Evolutionary conservation across 2,329 filamentous ascomycete species (phyloP).

Genomic region (Ascochyta clinopodiicola): DNA sequence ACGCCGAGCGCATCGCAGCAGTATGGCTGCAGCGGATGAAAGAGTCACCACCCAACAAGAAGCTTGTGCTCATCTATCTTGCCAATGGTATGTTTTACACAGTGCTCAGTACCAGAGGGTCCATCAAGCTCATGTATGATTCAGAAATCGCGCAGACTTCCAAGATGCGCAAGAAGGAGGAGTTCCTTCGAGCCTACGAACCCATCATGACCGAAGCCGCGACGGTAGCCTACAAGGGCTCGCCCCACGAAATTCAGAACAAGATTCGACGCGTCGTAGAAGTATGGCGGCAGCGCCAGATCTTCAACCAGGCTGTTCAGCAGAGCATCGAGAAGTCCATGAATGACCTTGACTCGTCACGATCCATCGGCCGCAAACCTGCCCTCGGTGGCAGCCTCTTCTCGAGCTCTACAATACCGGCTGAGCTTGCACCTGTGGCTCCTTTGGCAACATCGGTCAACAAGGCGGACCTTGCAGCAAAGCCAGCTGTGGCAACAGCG

Average conservation of each 20-base stretch:
- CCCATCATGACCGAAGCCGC: conserved; percentile 92
- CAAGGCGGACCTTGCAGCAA: conserved; percentile 74
- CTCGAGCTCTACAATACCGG: conserved; percentile 67
- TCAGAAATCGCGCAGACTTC: conserved; percentile 95
- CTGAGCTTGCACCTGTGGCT: conserved; percentile 78
- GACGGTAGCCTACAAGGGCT: conserved; percentile 86
- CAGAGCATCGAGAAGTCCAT: conserved; percentile 80
- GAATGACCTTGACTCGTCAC: conserved; percentile 55
- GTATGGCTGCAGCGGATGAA: conserved; percentile 91
- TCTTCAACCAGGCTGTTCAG: conserved; percentile 84
- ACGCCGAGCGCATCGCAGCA: conserved; percentile 89
- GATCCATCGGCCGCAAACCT: conserved; percentile 65
- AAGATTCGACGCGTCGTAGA: conserved; percentile 90
- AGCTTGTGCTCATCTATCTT: conserved; percentile 90
- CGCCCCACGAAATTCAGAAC: conserved; percentile 79
- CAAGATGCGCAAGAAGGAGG: conserved; percentile 87
- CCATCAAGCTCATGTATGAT: conserved; percentile 6
- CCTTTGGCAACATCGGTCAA: conserved; percentile 74
- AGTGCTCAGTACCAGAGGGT: background rate
- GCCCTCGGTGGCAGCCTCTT: conserved; percentile 74
- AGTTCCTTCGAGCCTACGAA: conserved; percentile 90
- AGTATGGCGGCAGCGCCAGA: conserved; percentile 86
- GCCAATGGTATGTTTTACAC: conserved; percentile 75
- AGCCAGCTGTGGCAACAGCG: conserved; percentile 71
- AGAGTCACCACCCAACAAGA: conserved; percentile 83